A percentile compares a stretch with the other conserved stretches of the same genome.
phyloP scores from a whole-genome alignment of 441 rosid species.

The Syzygium malaccense region DNA sequence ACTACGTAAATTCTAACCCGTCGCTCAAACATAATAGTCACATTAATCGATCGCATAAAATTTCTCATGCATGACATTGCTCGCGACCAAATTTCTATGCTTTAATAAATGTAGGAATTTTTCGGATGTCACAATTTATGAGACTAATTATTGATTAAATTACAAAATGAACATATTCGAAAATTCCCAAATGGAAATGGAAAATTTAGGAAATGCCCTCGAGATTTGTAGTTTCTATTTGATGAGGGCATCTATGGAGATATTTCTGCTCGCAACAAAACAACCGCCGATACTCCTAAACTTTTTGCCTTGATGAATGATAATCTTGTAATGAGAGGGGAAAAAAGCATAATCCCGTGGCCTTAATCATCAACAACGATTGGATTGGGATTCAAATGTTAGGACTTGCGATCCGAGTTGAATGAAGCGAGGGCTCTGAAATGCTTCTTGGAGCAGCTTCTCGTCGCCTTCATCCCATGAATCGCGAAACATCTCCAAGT shows the following conservation, averaged over 20 bases:
- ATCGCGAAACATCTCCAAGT: constrained; percentile 65
- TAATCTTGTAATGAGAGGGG: not conserved
- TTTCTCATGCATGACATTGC: too few species aligned
- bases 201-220: not conserved
- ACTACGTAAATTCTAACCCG: too few species aligned
- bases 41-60: too few species aligned
- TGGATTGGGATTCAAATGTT: constrained; percentile 2
- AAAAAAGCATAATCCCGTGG: not conserved
- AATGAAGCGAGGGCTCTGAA: constrained; percentile 72
- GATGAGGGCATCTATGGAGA: not conserved
- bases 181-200: not conserved
- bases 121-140: not conserved
- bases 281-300: not conserved
- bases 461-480: constrained; percentile 53
- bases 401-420: constrained; percentile 21
- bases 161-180: not conserved
- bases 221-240: not conserved
- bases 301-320: not conserved
- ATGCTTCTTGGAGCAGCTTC: constrained; percentile 60
- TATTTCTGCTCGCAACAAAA: not conserved
- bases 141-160: not conserved
- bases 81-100: too few species aligned
- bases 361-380: not conserved
- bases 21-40: too few species aligned
- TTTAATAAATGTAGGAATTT: too few species aligned